Evolutionary conservation across 331 rosid species (phyloP), one percentile per base, ranked within the genome.

Genomic region (Cydonia oblonga): DNA sequence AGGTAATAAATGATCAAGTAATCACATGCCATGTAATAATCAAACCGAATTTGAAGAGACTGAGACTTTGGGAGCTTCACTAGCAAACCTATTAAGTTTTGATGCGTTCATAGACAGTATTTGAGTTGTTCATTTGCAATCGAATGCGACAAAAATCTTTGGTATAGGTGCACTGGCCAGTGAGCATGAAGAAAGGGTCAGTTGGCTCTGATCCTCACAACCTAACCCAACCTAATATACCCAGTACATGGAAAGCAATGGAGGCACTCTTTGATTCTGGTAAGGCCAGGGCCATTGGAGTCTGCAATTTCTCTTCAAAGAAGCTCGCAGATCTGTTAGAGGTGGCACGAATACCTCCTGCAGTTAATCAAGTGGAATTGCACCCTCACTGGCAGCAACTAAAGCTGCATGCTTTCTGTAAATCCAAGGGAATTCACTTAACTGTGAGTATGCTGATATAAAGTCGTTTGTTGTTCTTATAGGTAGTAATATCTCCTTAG

Each of bases 331-430:
- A 86, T 79, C 80, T 89, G 71, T 65, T 91, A 72, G 84, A 86
- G 14, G 82, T 86, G n/a, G 93, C 91, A 4, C 53, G 29, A 8
- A 84, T 89, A 46, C 90, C 89, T 73, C 97, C 91, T 2, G 89
- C 93, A 26, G 97, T 89, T 49, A 91, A 91, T 77, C 93, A 89
- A 85, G 91, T 91, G 44, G 97, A 91, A 77, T 80, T 87, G 79
- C 96, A 91, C 52, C 91, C 96, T 51, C 61, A 80, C 26, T 77
- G 89, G 78, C 93, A 83, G 73, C 97, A 86, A 71, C 75, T 82
- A 26, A 75, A 79, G 7, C 81, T 91, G 38, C 97, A 83, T 23
- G 66, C 71, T 49, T 85, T 91, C 51, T 89, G 93, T 76, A 76
- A 84, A 78, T 84, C 96, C 38, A 87, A 81, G 42, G 90, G 96